Evolutionary conservation across 345 rosid genomes (phyloP).

Genomic region (Erodium maritimum): DNA sequence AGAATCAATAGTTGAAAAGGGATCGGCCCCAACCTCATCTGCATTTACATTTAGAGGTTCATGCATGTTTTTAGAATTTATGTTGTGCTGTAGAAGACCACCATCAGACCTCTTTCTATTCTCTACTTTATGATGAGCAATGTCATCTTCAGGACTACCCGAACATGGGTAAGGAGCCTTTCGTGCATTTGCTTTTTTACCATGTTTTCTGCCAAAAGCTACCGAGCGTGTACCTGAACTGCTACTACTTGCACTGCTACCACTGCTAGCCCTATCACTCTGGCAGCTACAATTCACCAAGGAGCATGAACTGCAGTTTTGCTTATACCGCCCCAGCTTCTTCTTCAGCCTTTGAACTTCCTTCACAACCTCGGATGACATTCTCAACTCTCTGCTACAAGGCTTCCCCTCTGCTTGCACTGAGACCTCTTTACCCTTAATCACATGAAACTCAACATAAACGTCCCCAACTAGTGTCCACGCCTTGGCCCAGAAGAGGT

Average conservation of each 20-base stretch:
- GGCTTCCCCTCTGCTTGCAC: conserved; percentile 26
- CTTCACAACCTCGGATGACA: conserved; percentile 73
- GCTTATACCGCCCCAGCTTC: conserved; percentile 44
- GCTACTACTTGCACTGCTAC: conserved; percentile 87
- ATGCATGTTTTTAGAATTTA: conserved; percentile 13
- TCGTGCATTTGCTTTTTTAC: conserved; percentile 37
- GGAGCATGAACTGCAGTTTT: conserved; percentile 72
- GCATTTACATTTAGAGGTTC: conserved; percentile 7
- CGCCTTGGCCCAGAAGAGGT: conserved; percentile 82
- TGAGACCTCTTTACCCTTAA: conserved; percentile 43
- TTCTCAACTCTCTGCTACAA: conserved; percentile 41
- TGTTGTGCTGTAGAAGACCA: conserved; percentile 8
- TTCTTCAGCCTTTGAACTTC: conserved; percentile 81
- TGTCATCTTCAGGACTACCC: conserved; percentile 26
- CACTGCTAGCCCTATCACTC: conserved; percentile 89
- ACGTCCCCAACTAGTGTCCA: conserved; percentile 91
- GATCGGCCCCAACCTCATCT: conserved; percentile 10
- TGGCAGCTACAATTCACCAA: conserved; percentile 88
- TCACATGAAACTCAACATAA: conserved; percentile 57
- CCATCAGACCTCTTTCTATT: conserved; percentile 7
- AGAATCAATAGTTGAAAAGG: conserved; percentile 12
- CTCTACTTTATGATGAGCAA: conserved; percentile 16
- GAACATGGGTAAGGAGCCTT: conserved; percentile 13
- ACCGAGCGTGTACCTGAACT: conserved; percentile 25
- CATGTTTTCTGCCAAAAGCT: conserved; percentile 46